Evolutionary conservation across 164 flowering plant genomes (phyloP).

Genomic region (Akebia trifoliata): DNA sequence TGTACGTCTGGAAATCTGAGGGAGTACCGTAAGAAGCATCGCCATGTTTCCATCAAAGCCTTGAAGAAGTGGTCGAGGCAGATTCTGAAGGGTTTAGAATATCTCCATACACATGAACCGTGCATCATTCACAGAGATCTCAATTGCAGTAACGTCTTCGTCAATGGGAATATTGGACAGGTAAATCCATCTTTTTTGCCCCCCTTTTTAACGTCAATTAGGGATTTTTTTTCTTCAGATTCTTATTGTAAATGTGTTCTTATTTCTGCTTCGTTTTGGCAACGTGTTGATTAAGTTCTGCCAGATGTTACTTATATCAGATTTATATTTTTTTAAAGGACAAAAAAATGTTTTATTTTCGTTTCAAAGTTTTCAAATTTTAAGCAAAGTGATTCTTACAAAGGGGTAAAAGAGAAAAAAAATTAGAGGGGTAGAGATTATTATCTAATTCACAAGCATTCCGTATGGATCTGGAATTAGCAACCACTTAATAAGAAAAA

Average conservation of each 20-base stretch:
- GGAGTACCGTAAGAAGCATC: constrained; percentile 68
- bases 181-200: constrained; percentile 35
- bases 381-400: no score
- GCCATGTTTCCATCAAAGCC: constrained; percentile 61
- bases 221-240: not conserved
- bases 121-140: constrained; percentile 80
- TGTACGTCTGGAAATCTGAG: constrained; percentile 77
- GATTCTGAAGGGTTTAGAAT: constrained; percentile 60
- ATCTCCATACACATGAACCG: constrained; percentile 67
- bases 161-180: constrained; percentile 83
- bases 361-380: no score
- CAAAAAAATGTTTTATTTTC: no score
- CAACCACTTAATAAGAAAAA: no score
- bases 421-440: no score
- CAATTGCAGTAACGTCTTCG: constrained; percentile 74
- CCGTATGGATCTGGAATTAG: no score
- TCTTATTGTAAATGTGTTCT: not conserved
- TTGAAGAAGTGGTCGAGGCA: constrained; percentile 82
- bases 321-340: no score
- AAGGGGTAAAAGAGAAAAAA: no score
- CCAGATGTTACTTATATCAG: no score
- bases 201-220: not conserved
- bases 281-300: no score
- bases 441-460: no score
- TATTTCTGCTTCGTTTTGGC: not conserved